These are phyloP conservation scores for Rhinocladiella similis DNA, from an alignment of 2,329 filamentous ascomycete genomes.

Conservation along the genomic window DNA sequence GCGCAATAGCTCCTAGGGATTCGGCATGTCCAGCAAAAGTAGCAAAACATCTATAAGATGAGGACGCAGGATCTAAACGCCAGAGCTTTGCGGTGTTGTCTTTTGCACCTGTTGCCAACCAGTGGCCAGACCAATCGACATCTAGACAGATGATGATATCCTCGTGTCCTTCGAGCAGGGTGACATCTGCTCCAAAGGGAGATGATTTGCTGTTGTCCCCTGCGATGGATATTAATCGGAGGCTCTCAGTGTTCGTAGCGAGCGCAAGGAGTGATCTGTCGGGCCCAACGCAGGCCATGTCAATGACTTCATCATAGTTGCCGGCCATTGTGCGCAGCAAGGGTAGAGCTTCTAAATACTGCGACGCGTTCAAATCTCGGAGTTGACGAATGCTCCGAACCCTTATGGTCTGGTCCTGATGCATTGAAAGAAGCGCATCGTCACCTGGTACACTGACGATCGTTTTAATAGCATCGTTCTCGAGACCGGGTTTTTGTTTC, in stretches of 20 bases:
- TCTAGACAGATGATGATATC: constrained; percentile 96
- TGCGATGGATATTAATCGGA: constrained; percentile 76
- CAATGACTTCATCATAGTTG: constrained; percentile 97
- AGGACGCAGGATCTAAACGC: constrained; percentile 74
- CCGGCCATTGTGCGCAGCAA: constrained; percentile 81
- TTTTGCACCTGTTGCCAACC: constrained; percentile 94
- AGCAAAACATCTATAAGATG: constrained; percentile 76
- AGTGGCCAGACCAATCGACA: constrained; percentile 94
- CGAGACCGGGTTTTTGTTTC: constrained; percentile 63
- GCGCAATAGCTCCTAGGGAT: constrained; percentile 83
- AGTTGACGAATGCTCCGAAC: constrained; percentile 63
- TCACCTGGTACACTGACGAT: constrained; percentile 59
- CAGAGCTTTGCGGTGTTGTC: constrained; percentile 93
- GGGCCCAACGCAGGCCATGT: constrained; percentile 80
- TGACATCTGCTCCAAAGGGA: constrained; percentile 81
- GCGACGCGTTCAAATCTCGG: constrained; percentile 32
- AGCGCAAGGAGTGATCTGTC: constrained; percentile 81
- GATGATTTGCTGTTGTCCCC: constrained; percentile 35
- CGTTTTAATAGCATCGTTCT: constrained; percentile 69
- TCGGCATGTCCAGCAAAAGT: constrained; percentile 90
- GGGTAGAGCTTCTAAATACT: constrained; percentile 48
- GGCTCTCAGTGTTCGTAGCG: constrained; percentile 92
- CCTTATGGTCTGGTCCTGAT: constrained; percentile 84
- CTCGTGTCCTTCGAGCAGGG: constrained; percentile 81
- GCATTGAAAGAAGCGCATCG: constrained; percentile 68